A percentile compares a stretch with the other conserved stretches of the same genome.
Conservation (phyloP, 2,329 filamentous ascomycete genomes). For the Hypoxylon sp. region DNA sequence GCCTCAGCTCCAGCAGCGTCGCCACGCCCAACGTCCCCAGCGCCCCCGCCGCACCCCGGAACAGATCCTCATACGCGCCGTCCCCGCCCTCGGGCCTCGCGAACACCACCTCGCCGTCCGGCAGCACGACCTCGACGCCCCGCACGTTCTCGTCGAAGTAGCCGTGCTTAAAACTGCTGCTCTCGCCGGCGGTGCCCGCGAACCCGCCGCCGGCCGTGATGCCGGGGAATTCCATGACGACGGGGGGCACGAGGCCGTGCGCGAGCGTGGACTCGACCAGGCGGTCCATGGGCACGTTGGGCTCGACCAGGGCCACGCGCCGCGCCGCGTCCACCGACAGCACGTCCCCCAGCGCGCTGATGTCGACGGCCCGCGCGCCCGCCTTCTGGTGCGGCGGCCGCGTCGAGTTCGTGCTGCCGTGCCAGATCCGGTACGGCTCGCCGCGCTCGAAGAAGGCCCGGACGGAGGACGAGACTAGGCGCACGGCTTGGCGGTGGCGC, state of each 20-base stretch:
- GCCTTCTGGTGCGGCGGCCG: constrained; percentile 62
- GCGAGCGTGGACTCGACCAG: constrained; percentile 74
- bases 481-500: constrained; percentile 62
- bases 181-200: constrained; percentile 78
- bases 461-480: constrained; percentile 61
- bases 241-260: constrained; percentile 75
- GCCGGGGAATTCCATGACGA: constrained; percentile 82
- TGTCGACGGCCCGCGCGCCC: constrained; percentile 68
- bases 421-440: constrained; percentile 78
- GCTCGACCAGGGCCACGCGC: constrained; percentile 76
- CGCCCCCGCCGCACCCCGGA: constrained; percentile 73
- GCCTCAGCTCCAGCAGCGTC: constrained; percentile 73
- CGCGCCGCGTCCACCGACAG: constrained; percentile 68
- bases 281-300: constrained; percentile 80
- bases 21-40: constrained; percentile 76
- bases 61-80: constrained; percentile 64
- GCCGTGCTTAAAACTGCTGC: constrained; percentile 75
- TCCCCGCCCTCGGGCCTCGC: constrained; percentile 54
- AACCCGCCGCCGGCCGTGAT: constrained; percentile 81
- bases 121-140: constrained; percentile 76
- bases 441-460: constrained; percentile 61
- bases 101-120: constrained; percentile 72
- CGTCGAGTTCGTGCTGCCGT: constrained; percentile 83
- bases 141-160: constrained; percentile 77
- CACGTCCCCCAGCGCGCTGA: constrained; percentile 72